Evolutionary conservation across 176 grass and related monocot genomes (phyloP).

Genomic region (Oryza australiensis): DNA sequence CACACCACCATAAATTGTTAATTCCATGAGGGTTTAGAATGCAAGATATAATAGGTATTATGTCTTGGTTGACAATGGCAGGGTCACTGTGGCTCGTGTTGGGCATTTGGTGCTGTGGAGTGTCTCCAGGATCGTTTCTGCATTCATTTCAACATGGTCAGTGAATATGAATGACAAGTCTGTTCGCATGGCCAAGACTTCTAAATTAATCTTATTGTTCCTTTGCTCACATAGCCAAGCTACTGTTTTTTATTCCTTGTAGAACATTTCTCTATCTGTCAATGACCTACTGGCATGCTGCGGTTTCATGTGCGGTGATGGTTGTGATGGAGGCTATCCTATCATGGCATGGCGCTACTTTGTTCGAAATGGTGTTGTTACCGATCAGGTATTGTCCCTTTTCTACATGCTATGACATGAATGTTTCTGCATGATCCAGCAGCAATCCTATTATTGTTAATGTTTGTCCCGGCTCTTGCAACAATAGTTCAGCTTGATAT

Average conservation of each 20-base stretch:
- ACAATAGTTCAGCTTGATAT: slow-evolving; percentile 11
- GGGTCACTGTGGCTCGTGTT: slow-evolving; percentile 94
- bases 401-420: neutral
- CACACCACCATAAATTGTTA: neutral
- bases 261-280: slow-evolving; percentile 85
- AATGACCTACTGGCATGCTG: slow-evolving; percentile 94
- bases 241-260: slow-evolving; percentile 25
- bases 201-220: neutral
- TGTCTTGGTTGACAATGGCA: slow-evolving; percentile 37
- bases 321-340: slow-evolving; percentile 96
- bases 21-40: neutral
- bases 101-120: slow-evolving; percentile 95
- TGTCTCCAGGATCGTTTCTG: slow-evolving; percentile 91
- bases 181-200: neutral
- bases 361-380: slow-evolving; percentile 83
- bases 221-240: slow-evolving; percentile 15
- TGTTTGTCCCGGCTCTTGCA: neutral
- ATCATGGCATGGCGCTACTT: slow-evolving; percentile 85
- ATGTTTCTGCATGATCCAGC: neutral
- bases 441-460: neutral
- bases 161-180: neutral
- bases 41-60: slow-evolving; percentile 14
- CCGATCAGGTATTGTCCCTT: slow-evolving; percentile 65
- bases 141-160: slow-evolving; percentile 69
- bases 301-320: slow-evolving; percentile 93